These are phyloP conservation scores for Hanseniaspora taiwanica DNA, from an alignment of 805 yeast genomes.

Conservation along the genomic window DNA sequence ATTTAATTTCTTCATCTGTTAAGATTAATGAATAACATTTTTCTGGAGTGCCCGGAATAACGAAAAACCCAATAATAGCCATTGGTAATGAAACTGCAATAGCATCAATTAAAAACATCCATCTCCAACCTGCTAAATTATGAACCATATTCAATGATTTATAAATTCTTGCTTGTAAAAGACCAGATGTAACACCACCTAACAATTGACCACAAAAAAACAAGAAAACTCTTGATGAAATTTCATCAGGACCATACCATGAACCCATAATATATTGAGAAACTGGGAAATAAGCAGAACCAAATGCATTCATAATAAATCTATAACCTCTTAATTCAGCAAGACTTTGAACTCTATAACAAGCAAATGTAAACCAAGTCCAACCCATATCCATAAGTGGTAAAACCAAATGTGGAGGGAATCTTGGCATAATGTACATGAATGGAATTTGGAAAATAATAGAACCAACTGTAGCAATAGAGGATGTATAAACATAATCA, in stretches of 20 bases:
- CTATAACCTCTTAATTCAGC: conserved; percentile 46
- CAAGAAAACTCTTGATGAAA: conserved; percentile 48
- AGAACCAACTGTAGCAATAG: conserved; percentile 47
- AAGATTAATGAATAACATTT: conserved; percentile 41
- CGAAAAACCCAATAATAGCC: conserved; percentile 34
- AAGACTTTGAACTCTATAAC: conserved; percentile 36
- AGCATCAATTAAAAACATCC: conserved; percentile 58
- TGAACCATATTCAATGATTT: conserved; percentile 28
- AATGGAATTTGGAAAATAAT: conserved; percentile 55
- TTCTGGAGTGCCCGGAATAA: conserved; percentile 49
- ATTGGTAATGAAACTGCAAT: conserved; percentile 35
- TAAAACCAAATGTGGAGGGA: conserved; percentile 35
- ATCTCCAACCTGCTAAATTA: conserved; percentile 49
- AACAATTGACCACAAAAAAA: conserved; percentile 40
- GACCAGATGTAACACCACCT: conserved; percentile 43
- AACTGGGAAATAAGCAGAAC: conserved; percentile 55
- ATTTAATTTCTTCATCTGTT: conserved; percentile 43
- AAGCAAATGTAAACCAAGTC: conserved; percentile 52
- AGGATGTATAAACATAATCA: conserved; percentile 48
- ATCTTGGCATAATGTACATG: conserved; percentile 42
- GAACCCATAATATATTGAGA: conserved; percentile 47
- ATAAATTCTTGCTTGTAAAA: conserved; percentile 33
- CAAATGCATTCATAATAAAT: conserved; percentile 56
- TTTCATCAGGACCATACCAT: conserved; percentile 48
- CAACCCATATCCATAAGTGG: conserved; percentile 51